A percentile compares a stretch with the other conserved stretches of the same genome.
These are phyloP conservation scores for Evansstolkia leycettana DNA, from an alignment of 495 filamentous ascomycete species.

Conservation along the genomic window DNA sequence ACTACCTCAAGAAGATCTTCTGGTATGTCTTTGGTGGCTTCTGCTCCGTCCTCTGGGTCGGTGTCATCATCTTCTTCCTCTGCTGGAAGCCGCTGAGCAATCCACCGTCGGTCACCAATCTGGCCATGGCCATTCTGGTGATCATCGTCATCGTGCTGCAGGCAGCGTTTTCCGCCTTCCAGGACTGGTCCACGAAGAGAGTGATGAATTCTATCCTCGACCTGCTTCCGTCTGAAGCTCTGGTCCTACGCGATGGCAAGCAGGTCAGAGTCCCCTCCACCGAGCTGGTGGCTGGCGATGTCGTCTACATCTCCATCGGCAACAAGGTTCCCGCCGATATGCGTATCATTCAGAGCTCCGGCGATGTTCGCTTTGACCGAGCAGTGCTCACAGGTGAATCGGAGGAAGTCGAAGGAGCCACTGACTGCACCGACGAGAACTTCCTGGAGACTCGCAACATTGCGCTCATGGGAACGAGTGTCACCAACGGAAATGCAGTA, in stretches of 20 bases:
- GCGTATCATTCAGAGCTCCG: slow-evolving; percentile 49
- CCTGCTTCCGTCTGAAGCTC: slow-evolving; percentile 54
- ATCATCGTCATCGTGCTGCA: slow-evolving; percentile 56
- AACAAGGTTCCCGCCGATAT: slow-evolving; percentile 65
- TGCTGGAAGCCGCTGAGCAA: slow-evolving; percentile 64
- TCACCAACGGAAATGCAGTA: slow-evolving; percentile 49
- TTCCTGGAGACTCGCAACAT: slow-evolving; percentile 65
- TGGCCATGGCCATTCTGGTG: slow-evolving; percentile 57
- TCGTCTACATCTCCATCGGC: slow-evolving; percentile 51
- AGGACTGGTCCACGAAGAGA: slow-evolving; percentile 51
- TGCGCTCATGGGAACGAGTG: slow-evolving; percentile 60
- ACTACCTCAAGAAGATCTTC: slow-evolving; percentile 41
- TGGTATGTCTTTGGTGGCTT: slow-evolving; percentile 66
- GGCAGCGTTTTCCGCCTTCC: slow-evolving; percentile 56
- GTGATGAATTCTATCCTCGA: slow-evolving; percentile 55
- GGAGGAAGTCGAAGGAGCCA: slow-evolving; percentile 44
- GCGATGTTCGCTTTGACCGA: slow-evolving; percentile 60
- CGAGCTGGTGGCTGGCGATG: slow-evolving; percentile 58
- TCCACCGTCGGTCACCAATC: slow-evolving; percentile 51
- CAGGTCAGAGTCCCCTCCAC: slow-evolving; percentile 34
- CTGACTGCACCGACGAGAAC: slow-evolving; percentile 52
- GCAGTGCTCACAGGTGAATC: slow-evolving; percentile 62
- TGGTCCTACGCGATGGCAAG: slow-evolving; percentile 46
- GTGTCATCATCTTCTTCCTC: slow-evolving; percentile 56
- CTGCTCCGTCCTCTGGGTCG: slow-evolving; percentile 55